Evolutionary conservation across 1,284 basidiomycete genomes (phyloP), one percentile per base, ranked within the genome.

Genomic region (Ustilago cynodontis): DNA sequence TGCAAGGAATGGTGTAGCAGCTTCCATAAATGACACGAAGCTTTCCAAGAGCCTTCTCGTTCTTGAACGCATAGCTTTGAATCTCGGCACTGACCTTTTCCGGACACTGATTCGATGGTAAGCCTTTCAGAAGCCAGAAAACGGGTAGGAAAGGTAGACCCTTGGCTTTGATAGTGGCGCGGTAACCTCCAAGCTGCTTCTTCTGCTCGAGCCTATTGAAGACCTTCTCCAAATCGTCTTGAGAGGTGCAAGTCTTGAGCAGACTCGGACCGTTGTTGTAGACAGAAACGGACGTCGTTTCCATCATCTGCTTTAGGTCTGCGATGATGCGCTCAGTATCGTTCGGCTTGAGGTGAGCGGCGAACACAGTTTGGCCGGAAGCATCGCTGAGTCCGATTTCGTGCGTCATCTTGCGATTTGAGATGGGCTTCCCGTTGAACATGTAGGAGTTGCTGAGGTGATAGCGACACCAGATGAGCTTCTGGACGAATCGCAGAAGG

Each of bases 101-200:
- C 24, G 26, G 41, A 18, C 20, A 26, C 33, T 20, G 16, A 9
- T 29, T 47, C 20, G 20, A 14, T 16, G 24, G 43, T 18, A 62
- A 24, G 16, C 35, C 60, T 20, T 31, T 22, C 8, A 62, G 10
- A 20, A 39, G 16, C 60, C 60, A 62, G 24, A 62, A 62, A 43
- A 33, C 14, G 11, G 60, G 60, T 5, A 20, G 9, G 10, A 62
- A 62, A 3, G 60, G 53, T 16, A 62, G 16, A 10, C 60, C 60
- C 20, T 62, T 55, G 2, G 31, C 18, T 6, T 33, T 49, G 51
- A 61, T 28, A 3, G 4, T 1, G 11, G 59, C 41, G 6, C 18
- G 1, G 6, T 61, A 53, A 9, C 31, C 13, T 6, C 51, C 51
- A 9, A 53, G 51, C 51, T 35, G 33, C 14, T 11, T 14, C 29